phyloP scores from a whole-genome alignment of 768 basidiomycete species.

The Rossbeevera mucosa region DNA sequence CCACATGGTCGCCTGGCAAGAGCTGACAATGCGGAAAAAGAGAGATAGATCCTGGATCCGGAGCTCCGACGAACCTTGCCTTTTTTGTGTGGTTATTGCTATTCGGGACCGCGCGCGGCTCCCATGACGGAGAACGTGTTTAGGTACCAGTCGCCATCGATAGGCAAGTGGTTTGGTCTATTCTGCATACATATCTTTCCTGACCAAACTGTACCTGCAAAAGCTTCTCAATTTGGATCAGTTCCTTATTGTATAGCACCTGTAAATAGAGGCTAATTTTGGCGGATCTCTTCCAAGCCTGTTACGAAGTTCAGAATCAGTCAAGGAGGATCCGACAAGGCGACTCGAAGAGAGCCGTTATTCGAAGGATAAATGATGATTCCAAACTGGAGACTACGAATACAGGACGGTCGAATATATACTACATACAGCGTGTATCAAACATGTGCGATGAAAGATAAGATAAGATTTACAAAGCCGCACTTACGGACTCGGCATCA shows the following conservation, averaged over 20 bases:
- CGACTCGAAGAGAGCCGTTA: too few species aligned
- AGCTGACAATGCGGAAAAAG: neutral
- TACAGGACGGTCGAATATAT: too few species aligned
- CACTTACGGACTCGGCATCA: neutral
- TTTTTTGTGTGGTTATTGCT: neutral
- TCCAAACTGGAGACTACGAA: too few species aligned
- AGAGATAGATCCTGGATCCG: neutral
- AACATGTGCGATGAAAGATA: too few species aligned
- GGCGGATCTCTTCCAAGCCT: too few species aligned
- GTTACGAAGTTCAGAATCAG: too few species aligned
- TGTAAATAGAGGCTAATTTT: too few species aligned
- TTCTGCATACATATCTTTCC: neutral
- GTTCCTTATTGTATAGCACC: neutral
- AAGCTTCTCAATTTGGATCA: neutral
- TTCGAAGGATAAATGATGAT: too few species aligned
- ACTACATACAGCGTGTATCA: too few species aligned
- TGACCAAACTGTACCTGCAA: neutral
- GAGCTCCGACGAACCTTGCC: neutral
- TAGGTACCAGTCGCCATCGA: neutral
- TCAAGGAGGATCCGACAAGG: too few species aligned
- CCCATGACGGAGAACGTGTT: neutral
- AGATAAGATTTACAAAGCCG: too few species aligned
- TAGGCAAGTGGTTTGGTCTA: neutral
- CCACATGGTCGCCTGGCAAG: neutral
- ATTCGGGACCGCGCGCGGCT: neutral